A percentile compares a stretch with the other conserved stretches of the same genome.
Conservation (phyloP, 495 filamentous ascomycete species). For the Tetracladium marchalianum region DNA sequence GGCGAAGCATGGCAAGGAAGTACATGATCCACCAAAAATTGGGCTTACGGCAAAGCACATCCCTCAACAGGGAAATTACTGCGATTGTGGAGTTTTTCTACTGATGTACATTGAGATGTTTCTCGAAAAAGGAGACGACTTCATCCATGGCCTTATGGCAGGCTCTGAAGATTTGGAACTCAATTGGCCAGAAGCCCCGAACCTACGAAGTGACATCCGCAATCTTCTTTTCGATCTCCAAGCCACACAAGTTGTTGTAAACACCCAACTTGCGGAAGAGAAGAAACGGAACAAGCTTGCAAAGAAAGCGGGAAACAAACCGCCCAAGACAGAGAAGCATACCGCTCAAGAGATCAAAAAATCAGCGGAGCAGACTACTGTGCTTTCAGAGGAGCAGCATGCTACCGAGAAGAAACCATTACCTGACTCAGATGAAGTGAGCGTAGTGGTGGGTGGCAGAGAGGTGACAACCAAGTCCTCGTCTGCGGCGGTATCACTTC, state of each 20-base stretch:
- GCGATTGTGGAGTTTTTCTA: slow-evolving; percentile 82
- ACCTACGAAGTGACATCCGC: slow-evolving; percentile 11
- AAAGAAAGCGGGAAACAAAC: too few species aligned
- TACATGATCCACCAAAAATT: slow-evolving; percentile 37
- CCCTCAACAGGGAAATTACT: slow-evolving; percentile 74
- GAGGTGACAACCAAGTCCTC: too few species aligned
- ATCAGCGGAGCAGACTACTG: too few species aligned
- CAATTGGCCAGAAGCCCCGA: slow-evolving; percentile 2
- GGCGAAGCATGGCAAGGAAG: slow-evolving; percentile 53
- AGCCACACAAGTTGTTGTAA: slow-evolving; percentile 2
- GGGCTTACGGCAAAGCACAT: slow-evolving; percentile 62
- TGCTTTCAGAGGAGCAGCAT: too few species aligned
- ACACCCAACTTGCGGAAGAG: too few species aligned
- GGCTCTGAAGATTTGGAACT: background rate
- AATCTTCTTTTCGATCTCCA: slow-evolving; percentile 15
- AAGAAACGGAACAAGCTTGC: too few species aligned
- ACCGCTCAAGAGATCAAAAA: too few species aligned
- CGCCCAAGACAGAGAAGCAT: too few species aligned
- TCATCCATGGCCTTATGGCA: slow-evolving; percentile 41
- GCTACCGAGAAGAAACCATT: too few species aligned
- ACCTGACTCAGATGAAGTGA: too few species aligned
- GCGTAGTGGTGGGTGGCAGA: too few species aligned
- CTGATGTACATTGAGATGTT: slow-evolving; percentile 79
- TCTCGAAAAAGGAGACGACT: slow-evolving; percentile 53
- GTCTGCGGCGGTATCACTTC: too few species aligned